Evolutionary conservation across 2,329 filamentous ascomycete genomes (phyloP).

Genomic region (Scedosporium apiospermum): DNA sequence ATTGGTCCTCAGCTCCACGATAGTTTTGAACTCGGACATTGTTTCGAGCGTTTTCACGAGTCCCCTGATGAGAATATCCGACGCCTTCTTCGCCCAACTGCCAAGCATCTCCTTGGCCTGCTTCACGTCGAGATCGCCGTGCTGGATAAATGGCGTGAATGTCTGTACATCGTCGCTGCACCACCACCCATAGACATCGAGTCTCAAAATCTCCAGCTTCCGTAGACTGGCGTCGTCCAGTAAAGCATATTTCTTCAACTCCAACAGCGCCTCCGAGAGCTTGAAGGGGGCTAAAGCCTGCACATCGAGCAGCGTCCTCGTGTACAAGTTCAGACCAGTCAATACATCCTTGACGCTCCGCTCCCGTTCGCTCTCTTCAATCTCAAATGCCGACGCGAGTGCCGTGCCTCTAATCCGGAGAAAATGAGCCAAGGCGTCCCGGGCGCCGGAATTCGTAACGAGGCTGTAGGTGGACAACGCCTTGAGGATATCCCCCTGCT

Average conservation of each 20-base stretch:
- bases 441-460: conserved; percentile 67
- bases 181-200: conserved; percentile 73
- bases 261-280: conserved; percentile 58
- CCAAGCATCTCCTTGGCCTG: conserved; percentile 52
- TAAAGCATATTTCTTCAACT: conserved; percentile 60
- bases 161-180: conserved; percentile 73
- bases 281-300: conserved; percentile 65
- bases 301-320: conserved; percentile 67
- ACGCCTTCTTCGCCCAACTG: conserved; percentile 53
- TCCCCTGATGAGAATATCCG: conserved; percentile 50
- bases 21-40: conserved; percentile 56
- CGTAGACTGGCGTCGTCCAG: conserved; percentile 62
- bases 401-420: conserved; percentile 62
- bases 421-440: conserved; percentile 72
- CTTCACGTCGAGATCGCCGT: conserved; percentile 60
- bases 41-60: conserved; percentile 49
- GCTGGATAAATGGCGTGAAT: conserved; percentile 79
- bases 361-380: conserved; percentile 30
- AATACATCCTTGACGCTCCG: conserved; percentile 42
- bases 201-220: conserved; percentile 56
- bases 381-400: conserved; percentile 53
- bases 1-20: conserved; percentile 60
- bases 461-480: conserved; percentile 76
- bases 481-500: conserved; percentile 52
- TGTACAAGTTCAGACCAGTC: conserved; percentile 61